Evolutionary conservation across 2,329 filamentous ascomycete species (phyloP), one percentile per base, ranked within the genome.

Genomic region (Clonostachys rhizophaga): DNA sequence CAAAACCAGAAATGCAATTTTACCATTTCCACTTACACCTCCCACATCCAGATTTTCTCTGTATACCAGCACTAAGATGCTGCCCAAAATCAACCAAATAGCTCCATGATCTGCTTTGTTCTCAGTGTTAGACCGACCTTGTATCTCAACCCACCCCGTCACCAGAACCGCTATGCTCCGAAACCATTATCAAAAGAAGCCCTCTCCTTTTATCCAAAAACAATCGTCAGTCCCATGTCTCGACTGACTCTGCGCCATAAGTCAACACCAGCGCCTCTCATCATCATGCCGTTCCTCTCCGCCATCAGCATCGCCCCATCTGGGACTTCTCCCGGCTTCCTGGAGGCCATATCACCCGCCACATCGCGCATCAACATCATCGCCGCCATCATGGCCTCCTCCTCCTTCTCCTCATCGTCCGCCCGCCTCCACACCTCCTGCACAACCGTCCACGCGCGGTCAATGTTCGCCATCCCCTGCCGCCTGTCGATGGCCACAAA

Each of bases 391-490:
- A 17, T 33, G 17, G 13, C 42, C 16, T 43, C 42, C 17, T 34
- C 17, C 20, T 18, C 43, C 36, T 20, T 24, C 18, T 56, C 58
- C 47, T 40, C 58, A 50, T 50, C 58, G 48, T 83, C 78, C 1
- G 71, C 71, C 47, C 79, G 67, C 47, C 69, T 69, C 79, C 82
- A 86, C 10, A 86, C 75, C 58, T 84, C 81, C 53, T 77, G 70
- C 5, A 83, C 74, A 35, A 86, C 77, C 12, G 70, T 70, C 78
- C 80, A 83, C 5, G 80, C 76, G 50, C 79, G 70, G 51, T 73
- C 72, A 48, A 86, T 84, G 54, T 86, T 86, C 16, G 73, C 74
- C 82, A 85, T 85, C 17, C 82, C 81, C 58, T 85, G 83, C 16
- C 80, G 65, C 46, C 66, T 70, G 49, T 78, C 74, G 9, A 83